Base-by-base conservation (phyloP, 306 rosid species). In the Vigna hirtella region DNA sequence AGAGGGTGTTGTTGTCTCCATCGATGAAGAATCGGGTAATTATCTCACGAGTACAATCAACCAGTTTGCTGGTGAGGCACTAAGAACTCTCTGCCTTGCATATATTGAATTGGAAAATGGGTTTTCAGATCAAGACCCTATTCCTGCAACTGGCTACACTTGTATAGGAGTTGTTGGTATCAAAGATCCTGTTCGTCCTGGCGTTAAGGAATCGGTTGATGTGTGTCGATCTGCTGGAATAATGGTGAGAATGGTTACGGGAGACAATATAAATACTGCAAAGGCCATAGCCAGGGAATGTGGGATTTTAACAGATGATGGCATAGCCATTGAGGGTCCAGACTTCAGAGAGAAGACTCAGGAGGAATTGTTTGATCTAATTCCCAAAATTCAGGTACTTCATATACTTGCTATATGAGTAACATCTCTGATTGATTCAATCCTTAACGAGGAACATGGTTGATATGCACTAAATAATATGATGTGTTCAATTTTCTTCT, bases 231-330 rank as follows among this genome's bases (percentile, higher is more conserved):
- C 97, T 1, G 97, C 98, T 56, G 98, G 98, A 65, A 89, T 95
- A 18, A 68, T 87, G 22, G 98, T 95, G 7, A 76, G 97, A 83
- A 95, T 95, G 98, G 98, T 95, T 38, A 95, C 98, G 0, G 98
- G 98, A 62, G 98, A 95, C 57, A 92, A 95, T 77, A 95, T 95
- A 48, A 83, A 89, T 73, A 95, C 97, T 18, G 97, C 98, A 18
- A 95, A 95, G 89, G 98, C 98, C 68, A 95, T 95, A 34, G 98
- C 98, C 16, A 93, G 91, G 80, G 98, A 95, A 79, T 95, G 98
- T 82, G 98, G 98, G 52, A 95, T 95, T 76, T 92, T 95, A 68
- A 95, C 98, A 4, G 97, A 95, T 51, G 96, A 94, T 76, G 98
- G 98, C 65, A 77, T 95, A 74, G 98, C 98, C 79, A 95, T 95